phyloP scores from a whole-genome alignment of 331 rosid species.

The Quercus lobata region DNA sequence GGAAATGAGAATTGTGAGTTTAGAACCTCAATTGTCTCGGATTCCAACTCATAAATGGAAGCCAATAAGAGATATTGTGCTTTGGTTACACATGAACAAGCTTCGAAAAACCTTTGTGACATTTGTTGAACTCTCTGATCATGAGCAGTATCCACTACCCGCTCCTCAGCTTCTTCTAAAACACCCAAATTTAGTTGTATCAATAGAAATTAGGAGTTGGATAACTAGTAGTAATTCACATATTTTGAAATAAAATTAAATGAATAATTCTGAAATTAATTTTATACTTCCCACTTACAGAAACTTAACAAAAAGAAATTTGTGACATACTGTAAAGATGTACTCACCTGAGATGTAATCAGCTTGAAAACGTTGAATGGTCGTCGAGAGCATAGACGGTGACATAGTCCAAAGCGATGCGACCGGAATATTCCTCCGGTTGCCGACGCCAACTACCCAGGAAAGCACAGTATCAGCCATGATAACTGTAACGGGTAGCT shows the following conservation, averaged over 20 bases:
- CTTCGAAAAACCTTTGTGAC: background rate
- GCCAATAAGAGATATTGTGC: conserved; percentile 15
- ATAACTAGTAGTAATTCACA: too few relatives aligned
- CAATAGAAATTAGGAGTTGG: too few relatives aligned
- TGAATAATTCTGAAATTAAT: too few relatives aligned
- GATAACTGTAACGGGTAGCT: background rate
- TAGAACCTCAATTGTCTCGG: background rate
- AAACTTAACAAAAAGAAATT: too few relatives aligned
- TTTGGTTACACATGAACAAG: background rate
- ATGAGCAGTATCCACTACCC: conserved; percentile 1
- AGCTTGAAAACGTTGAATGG: background rate
- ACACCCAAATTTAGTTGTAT: too few relatives aligned
- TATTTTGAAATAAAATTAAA: too few relatives aligned
- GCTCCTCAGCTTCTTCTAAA: background rate
- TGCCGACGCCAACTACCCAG: background rate
- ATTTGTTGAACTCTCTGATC: background rate
- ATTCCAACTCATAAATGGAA: conserved; percentile 20
- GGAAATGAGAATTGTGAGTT: background rate
- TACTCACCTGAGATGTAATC: too few relatives aligned
- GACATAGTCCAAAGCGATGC: conserved; percentile 18
- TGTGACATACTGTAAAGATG: too few relatives aligned
- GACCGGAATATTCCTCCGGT: conserved; percentile 9
- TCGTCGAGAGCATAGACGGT: background rate
- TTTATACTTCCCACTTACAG: too few relatives aligned
- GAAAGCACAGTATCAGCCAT: conserved; percentile 7